phyloP scores from a whole-genome alignment of 2,329 filamentous ascomycete genomes.

The Aspergillus sp. region DNA sequence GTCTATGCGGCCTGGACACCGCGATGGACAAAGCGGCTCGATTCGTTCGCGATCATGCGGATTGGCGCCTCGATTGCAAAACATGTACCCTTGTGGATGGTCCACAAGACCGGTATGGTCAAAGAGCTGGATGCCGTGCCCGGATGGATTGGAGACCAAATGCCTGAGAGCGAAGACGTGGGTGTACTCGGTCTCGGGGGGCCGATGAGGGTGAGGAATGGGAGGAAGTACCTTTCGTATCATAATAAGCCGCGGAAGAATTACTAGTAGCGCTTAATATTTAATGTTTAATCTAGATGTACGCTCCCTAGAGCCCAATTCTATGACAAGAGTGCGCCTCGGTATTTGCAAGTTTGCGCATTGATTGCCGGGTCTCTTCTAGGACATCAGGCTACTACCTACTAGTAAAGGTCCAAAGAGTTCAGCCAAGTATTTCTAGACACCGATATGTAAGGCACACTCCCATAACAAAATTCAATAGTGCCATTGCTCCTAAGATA shows the following conservation, averaged over 20 bases:
- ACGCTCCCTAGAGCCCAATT: no score
- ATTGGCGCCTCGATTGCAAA: constrained; percentile 21
- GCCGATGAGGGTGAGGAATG: background rate
- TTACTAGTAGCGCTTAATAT: background rate
- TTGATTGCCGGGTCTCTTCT: no score
- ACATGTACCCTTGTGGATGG: constrained; percentile 19
- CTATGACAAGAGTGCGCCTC: no score
- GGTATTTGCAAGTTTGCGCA: no score
- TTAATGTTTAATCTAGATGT: no score
- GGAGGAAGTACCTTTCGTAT: background rate
- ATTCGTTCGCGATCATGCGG: constrained; percentile 28
- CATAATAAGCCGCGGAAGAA: background rate
- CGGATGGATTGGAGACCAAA: background rate
- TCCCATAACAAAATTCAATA: no score
- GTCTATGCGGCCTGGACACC: constrained; percentile 20
- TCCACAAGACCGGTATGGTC: background rate
- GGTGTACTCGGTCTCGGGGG: background rate
- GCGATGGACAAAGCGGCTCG: constrained; percentile 24
- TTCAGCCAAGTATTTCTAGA: no score
- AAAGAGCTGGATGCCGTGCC: constrained; percentile 9
- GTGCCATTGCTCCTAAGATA: no score
- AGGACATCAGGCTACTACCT: no score
- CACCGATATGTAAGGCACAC: no score
- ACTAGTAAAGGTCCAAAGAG: no score
- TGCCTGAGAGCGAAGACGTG: background rate